phyloP scores from a whole-genome alignment of 352 stramenopile species.

The Globisporangium takayamanum region DNA sequence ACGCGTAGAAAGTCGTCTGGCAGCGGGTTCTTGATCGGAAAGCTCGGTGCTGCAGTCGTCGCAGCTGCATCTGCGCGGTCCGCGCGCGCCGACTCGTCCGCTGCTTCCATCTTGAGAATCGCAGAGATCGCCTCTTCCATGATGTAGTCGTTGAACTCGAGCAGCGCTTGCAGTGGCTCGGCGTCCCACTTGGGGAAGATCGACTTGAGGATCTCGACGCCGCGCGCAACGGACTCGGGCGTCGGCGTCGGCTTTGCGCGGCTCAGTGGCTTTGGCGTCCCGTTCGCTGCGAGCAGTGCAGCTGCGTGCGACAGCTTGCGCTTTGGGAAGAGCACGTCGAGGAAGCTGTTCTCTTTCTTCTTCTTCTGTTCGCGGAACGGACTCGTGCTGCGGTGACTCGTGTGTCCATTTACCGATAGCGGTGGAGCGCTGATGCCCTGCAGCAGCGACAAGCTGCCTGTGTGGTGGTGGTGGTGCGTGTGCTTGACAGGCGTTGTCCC shows the following conservation, averaged over 20 bases:
- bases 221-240: constrained; percentile 40
- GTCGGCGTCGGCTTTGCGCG: constrained; percentile 21
- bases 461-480: not conserved
- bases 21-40: constrained; percentile 64
- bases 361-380: constrained; percentile 8
- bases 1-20: constrained; percentile 77
- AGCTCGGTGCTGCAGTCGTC: constrained; percentile 9
- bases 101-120: constrained; percentile 72
- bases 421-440: not conserved
- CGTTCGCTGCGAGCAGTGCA: not conserved
- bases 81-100: constrained; percentile 22
- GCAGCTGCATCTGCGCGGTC: constrained; percentile 1
- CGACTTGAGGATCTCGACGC: constrained; percentile 64
- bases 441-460: not conserved
- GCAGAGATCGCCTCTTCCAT: constrained; percentile 81
- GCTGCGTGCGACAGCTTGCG: constrained; percentile 5
- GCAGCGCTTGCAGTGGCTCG: constrained; percentile 54
- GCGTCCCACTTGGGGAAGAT: constrained; percentile 83
- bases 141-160: constrained; percentile 67
- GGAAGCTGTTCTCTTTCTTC: constrained; percentile 14
- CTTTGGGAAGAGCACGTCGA: constrained; percentile 16
- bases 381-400: constrained; percentile 5
- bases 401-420: not conserved
- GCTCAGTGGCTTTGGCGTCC: constrained; percentile 2
- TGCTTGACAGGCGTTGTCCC: not conserved